These are phyloP conservation scores for Raddia guianensis DNA, from an alignment of 176 grass and related monocot genomes.

Conservation along the genomic window DNA sequence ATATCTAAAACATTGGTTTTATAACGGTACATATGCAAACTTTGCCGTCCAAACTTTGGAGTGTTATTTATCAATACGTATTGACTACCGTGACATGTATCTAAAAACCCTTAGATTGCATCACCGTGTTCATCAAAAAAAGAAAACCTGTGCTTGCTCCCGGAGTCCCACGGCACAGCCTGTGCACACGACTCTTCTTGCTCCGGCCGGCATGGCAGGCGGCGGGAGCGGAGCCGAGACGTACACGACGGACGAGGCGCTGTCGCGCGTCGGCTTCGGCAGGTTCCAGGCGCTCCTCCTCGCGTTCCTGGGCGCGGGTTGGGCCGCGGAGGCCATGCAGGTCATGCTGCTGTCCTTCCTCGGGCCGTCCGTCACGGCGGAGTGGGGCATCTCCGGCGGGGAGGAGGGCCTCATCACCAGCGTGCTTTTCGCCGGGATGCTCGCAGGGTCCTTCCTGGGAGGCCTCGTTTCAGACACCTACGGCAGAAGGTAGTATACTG, in stretches of 20 bases:
- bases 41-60: no score
- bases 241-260: constrained; percentile 62
- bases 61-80: no score
- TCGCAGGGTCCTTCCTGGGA: constrained; percentile 48
- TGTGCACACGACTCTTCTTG: not conserved
- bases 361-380: constrained; percentile 46
- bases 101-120: no score
- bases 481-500: constrained; percentile 48
- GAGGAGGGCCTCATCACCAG: constrained; percentile 56
- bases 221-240: constrained; percentile 26
- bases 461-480: constrained; percentile 57
- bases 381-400: constrained; percentile 50
- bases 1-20: no score
- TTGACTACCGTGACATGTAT: no score
- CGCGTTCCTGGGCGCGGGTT: constrained; percentile 44
- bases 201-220: constrained; percentile 26
- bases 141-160: not conserved
- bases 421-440: constrained; percentile 61
- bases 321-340: constrained; percentile 61
- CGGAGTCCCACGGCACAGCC: no score
- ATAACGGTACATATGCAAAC: no score
- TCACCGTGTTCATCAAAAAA: no score
- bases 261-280: constrained; percentile 55
- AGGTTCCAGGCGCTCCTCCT: constrained; percentile 63
- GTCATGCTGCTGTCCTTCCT: constrained; percentile 68